Percentiles rank a stretch among this genome's conserved stretches.
Conservation (phyloP, 2,329 filamentous ascomycete genomes). For the Alternaria triticimaculans region DNA sequence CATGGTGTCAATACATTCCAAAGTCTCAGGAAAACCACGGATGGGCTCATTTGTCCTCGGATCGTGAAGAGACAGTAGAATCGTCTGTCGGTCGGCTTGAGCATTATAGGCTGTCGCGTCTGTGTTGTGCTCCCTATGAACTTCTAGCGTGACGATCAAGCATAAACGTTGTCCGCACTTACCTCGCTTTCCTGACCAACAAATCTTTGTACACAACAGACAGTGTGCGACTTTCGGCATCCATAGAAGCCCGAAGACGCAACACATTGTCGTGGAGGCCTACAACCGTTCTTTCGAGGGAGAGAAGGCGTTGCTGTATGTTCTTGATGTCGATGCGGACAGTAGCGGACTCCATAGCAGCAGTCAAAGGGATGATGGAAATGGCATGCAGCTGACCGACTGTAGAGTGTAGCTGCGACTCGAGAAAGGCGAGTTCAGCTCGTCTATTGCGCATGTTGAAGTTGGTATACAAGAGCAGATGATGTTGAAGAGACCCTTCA, state of each 20-base stretch:
- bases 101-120: neutral
- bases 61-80: neutral
- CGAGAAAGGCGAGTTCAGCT: neutral
- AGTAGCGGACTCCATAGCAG: neutral
- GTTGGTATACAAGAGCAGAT: neutral
- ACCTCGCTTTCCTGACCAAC: neutral
- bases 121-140: neutral
- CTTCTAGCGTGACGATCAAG: neutral
- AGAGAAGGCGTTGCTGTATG: neutral
- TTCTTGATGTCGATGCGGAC: neutral
- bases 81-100: neutral
- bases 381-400: neutral
- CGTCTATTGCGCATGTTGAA: neutral
- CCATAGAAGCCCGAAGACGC: neutral
- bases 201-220: neutral
- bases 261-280: neutral
- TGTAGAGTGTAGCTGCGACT: neutral
- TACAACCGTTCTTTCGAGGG: neutral
- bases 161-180: neutral
- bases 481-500: neutral
- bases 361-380: neutral
- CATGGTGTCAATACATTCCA: neutral
- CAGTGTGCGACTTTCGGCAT: neutral
- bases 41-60: neutral
- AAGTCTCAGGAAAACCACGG: neutral